Evolutionary conservation across 192 early-diverging fungal genomes (phyloP).

Genomic region (Gryganskiella cystojenkinii): DNA sequence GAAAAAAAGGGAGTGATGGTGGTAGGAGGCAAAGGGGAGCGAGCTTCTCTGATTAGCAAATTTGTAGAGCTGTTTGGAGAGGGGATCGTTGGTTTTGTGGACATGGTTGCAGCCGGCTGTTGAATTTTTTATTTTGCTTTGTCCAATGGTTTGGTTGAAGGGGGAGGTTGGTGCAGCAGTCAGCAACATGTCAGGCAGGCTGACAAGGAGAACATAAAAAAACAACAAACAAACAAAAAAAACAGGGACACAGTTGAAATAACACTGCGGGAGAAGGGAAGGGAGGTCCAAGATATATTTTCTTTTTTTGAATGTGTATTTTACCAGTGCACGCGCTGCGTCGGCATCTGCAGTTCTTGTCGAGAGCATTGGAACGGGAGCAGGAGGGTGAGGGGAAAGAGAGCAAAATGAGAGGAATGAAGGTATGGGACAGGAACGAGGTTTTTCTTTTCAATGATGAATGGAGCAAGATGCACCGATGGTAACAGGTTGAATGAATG

Average conservation of each 20-base stretch:
- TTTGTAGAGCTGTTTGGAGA: no score
- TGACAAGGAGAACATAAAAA: not conserved
- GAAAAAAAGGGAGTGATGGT: not conserved
- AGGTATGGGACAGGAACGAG: no score
- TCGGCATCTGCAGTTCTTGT: slow-evolving; percentile 21
- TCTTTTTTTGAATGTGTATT: not conserved
- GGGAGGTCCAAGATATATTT: not conserved
- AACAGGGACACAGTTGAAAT: not conserved
- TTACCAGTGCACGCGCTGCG: slow-evolving; percentile 41
- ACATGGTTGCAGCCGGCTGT: no score
- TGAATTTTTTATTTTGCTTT: no score
- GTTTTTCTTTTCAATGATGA: no score
- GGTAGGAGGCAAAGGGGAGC: not conserved
- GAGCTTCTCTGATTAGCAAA: no score
- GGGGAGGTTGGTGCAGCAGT: no score
- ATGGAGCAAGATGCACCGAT: no score
- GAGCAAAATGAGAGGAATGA: not conserved
- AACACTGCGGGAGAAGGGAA: not conserved
- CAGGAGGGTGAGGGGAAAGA: slow-evolving; percentile 4
- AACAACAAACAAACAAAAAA: not conserved
- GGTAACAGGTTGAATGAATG: no score
- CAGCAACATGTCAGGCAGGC: no score
- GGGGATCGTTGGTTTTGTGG: no score
- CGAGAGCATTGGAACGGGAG: not conserved
- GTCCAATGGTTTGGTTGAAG: no score